Evolutionary conservation across 306 rosid species (phyloP), one percentile per base, ranked within the genome.

Genomic region (Erythrophleum fordii): DNA sequence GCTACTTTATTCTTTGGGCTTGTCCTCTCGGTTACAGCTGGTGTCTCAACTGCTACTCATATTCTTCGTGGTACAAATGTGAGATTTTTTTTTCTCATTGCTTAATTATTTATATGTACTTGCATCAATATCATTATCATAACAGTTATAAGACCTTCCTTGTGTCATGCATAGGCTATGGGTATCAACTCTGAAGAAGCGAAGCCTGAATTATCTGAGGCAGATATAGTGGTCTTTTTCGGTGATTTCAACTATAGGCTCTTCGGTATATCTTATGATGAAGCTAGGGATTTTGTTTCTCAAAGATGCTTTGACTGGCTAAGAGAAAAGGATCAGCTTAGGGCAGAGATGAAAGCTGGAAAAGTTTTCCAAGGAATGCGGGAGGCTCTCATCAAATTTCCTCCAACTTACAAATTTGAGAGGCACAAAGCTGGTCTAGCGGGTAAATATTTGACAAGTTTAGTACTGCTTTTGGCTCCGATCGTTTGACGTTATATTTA

Each of bases 301-400:
- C 71, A 65, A 65, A 65, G 71, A 65, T 65, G 71, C 48, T 65
- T 65, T 65, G 71, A 65, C 17, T 65, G 48, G 71, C 71, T 65
- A 18, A 65, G 48, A 37, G 71, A 65, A 65, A 65, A n/a, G 71
- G 48, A 65, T 65, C 98, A 95, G 82, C 99, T 95, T 64, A 89
- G 98, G 85, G 97, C 87, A 9, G 99, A 95, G 89, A 95, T 95
- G 98, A 88, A 93, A 86, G 85, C 86, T 64, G 99, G 98, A 18
- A 93, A 85, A 90, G 98, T 95, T 88, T 95, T 95, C 83, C 99
- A 93, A 87, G 99, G 99, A 86, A 95, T 95, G 98, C 90, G 97
- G 35, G 98, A 95, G 88, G 99, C 94, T 39, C 85, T 95, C 73
- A 91, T 91, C 59, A 90, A 86, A 80, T 91, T 88, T 79, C 95